These are phyloP conservation scores for Plectosphaerella cucumerina DNA, from an alignment of 2,329 filamentous ascomycete species.

Conservation along the genomic window DNA sequence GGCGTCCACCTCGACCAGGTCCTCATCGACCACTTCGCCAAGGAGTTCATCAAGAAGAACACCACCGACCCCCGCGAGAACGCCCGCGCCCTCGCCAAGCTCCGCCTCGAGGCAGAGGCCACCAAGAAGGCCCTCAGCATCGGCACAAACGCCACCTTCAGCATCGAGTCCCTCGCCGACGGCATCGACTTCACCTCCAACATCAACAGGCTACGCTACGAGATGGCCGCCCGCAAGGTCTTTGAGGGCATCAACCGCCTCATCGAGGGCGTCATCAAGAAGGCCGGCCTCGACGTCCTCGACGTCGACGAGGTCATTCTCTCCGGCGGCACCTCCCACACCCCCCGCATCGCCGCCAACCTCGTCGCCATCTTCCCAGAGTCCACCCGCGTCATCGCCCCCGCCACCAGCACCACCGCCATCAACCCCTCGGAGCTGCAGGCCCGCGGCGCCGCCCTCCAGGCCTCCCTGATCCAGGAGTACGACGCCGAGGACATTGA, in stretches of 20 bases:
- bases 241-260: conserved; percentile 85
- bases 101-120: conserved; percentile 85
- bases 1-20: conserved; percentile 85
- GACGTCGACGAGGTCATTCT: conserved; percentile 95
- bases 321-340: conserved; percentile 87
- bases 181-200: conserved; percentile 89
- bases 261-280: conserved; percentile 80
- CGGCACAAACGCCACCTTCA: conserved; percentile 84
- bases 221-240: conserved; percentile 80
- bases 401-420: conserved; percentile 70
- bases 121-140: conserved; percentile 90
- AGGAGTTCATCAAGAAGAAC: conserved; percentile 99
- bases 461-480: conserved; percentile 90
- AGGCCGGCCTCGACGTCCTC: conserved; percentile 86
- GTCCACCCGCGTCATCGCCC: conserved; percentile 73
- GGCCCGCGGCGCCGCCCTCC: conserved; percentile 87
- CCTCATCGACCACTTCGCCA: conserved; percentile 92
- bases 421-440: conserved; percentile 92
- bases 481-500: conserved; percentile 93
- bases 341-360: conserved; percentile 84
- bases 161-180: conserved; percentile 83
- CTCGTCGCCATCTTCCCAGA: conserved; percentile 76
- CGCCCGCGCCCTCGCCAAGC: conserved; percentile 78
- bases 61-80: conserved; percentile 79
- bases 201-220: conserved; percentile 90